Base-by-base conservation (phyloP, 2,329 filamentous ascomycete genomes). In the Epichloe aotearoae region DNA sequence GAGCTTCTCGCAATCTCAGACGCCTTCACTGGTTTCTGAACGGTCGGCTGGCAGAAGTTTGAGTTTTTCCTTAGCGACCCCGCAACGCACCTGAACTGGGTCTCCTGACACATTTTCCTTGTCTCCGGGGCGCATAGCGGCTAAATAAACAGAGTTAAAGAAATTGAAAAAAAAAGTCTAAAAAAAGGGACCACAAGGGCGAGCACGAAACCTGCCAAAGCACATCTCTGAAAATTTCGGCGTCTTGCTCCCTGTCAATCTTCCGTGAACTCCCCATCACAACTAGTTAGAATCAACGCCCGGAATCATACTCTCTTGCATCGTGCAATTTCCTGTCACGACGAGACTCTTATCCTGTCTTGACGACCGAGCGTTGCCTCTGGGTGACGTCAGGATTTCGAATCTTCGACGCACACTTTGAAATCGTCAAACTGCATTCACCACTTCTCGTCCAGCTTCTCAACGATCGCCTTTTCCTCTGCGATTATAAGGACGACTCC, bases 341-440 rank as follows among this genome's bases (percentile, higher is more conserved):
- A n/a, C 5, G 26, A 30, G 26, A 26, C 7, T 26, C 20, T 12
- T 34, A 30, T 23, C 11, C 20, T 23, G 40, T 6, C 11, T 45
- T 17, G 14, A 14, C 11, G 14, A 14, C 15, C 23, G 23, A 45
- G 12, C 43, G 43, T 45, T 30, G 30, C 43, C 26, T 45, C 23
- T 45, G 30, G 26, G 43, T 45, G 43, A 45, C 43, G 43, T 34
- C 30, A 15, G 30, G 20, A 20, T 33, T n/a, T 34, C 43, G 20
- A 12, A 34, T 14, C 30, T 20, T 26, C 3, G 30, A 30, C 23
- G n/a, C 20, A 34, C 39, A 7, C n/a, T 33, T 37, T 37, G 12
- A 36, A 47, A 68, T 69, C 77, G 79, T 64, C 76, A 83, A 81
- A 64, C 74, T 82, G 81, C 81, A 85, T 82, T 86, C 82, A 58